Percentiles rank a stretch among this genome's conserved stretches.
Conservation (phyloP, 2,329 filamentous ascomycete genomes). For the Pseudogymnoascus sp. region DNA sequence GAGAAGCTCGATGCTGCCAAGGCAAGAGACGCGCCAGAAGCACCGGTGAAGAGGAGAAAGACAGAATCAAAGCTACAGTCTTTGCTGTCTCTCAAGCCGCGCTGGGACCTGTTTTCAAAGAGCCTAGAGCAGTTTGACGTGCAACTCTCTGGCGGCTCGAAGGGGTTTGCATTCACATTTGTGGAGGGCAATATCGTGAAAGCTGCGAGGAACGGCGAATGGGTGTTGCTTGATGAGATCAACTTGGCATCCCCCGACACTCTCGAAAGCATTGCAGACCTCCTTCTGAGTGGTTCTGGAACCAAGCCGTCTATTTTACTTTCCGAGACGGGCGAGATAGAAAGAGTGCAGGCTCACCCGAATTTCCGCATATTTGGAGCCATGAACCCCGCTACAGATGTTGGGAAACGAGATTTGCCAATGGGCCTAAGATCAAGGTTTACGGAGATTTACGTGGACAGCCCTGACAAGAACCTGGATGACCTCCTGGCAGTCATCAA, state of each 20-base stretch:
- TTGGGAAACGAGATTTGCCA: slow-evolving; percentile 90
- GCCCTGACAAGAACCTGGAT: slow-evolving; percentile 77
- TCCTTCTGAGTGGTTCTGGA: slow-evolving; percentile 65
- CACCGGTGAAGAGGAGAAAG: slow-evolving; percentile 60
- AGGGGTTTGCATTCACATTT: slow-evolving; percentile 87
- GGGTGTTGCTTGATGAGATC: slow-evolving; percentile 95
- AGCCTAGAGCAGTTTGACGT: slow-evolving; percentile 71
- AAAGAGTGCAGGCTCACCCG: slow-evolving; percentile 79
- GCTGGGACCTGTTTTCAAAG: slow-evolving; percentile 74
- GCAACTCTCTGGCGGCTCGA: slow-evolving; percentile 63
- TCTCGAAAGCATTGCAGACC: slow-evolving; percentile 82
- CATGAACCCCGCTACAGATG: slow-evolving; percentile 98
- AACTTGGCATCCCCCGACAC: slow-evolving; percentile 94
- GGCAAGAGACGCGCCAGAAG: slow-evolving; percentile 39
- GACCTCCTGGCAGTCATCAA: slow-evolving; percentile 83
- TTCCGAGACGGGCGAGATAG: slow-evolving; percentile 87
- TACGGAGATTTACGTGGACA: slow-evolving; percentile 89
- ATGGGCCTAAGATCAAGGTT: slow-evolving; percentile 84
- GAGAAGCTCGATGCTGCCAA: slow-evolving; percentile 34
- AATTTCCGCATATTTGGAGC: slow-evolving; percentile 95
- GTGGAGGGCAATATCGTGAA: slow-evolving; percentile 94
- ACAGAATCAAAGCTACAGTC: slow-evolving; percentile 59
- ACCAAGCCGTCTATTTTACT: slow-evolving; percentile 75
- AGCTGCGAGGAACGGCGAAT: slow-evolving; percentile 91
- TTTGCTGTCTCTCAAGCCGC: slow-evolving; percentile 46